phyloP scores from a whole-genome alignment of 306 rosid species.

The Medicago arabica region DNA sequence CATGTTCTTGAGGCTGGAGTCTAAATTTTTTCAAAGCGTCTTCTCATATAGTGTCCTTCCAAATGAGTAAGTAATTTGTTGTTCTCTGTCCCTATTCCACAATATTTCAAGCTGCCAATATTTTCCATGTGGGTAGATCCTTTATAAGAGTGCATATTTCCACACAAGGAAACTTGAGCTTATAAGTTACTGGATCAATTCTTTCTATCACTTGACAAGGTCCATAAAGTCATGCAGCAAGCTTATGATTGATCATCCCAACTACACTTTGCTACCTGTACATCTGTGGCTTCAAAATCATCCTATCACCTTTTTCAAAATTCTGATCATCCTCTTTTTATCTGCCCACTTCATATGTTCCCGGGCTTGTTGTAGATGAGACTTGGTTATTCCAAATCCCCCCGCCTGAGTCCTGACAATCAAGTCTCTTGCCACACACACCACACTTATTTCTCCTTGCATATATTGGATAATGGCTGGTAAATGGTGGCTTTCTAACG shows the following conservation, averaged over 20 bases:
- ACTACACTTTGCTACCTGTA: not conserved
- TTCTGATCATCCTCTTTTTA: not conserved
- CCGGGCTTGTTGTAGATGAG: not conserved
- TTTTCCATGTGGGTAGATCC: not conserved
- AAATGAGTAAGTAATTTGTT: not conserved
- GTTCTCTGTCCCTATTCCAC: not conserved
- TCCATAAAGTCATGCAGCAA: not conserved
- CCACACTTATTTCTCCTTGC: not conserved
- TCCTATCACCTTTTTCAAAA: not conserved
- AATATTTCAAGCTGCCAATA: not conserved
- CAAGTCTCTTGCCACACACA: not conserved
- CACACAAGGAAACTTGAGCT: constrained; percentile 1
- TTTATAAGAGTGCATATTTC: not conserved
- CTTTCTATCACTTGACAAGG: not conserved
- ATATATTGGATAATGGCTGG: not conserved
- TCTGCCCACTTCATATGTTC: not conserved
- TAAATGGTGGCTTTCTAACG: not conserved
- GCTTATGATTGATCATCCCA: not conserved
- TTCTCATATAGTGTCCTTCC: not conserved
- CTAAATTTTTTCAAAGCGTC: not conserved
- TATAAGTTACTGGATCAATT: not conserved
- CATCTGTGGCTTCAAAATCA: not conserved
- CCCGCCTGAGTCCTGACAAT: not conserved
- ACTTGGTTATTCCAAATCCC: not conserved
- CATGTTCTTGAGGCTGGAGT: not conserved